These are phyloP conservation scores for Cadophora sp. DNA, from an alignment of 2,329 filamentous ascomycete species.

Conservation along the genomic window DNA sequence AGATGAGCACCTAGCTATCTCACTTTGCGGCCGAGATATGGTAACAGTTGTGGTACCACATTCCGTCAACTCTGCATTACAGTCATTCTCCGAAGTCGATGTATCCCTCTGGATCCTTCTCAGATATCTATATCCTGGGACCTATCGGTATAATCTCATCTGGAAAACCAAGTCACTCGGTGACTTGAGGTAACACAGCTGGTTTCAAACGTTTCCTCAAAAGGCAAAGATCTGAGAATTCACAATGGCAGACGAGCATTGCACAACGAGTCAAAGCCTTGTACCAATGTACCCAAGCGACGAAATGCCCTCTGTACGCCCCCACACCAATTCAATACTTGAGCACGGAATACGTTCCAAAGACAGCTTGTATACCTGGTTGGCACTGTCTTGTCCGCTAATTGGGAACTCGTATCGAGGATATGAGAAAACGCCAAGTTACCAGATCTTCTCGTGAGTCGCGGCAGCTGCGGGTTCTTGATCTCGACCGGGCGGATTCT, in stretches of 20 bases:
- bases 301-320: background rate
- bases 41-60: no score
- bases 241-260: background rate
- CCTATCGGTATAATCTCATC: no score
- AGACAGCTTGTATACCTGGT: background rate
- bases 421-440: background rate
- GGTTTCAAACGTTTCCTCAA: background rate
- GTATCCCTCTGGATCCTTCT: no score
- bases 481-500: background rate
- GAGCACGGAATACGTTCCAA: background rate
- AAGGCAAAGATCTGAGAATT: background rate
- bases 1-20: no score
- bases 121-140: no score
- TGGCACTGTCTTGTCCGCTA: background rate
- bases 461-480: background rate
- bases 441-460: background rate
- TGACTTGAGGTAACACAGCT: no score
- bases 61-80: no score
- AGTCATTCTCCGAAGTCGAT: no score
- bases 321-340: background rate
- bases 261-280: background rate
- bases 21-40: no score
- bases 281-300: background rate
- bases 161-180: no score
- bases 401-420: background rate